Percentiles rank a stretch among this genome's conserved stretches.
Conservation (phyloP, 305 asterid genomes). For the Fraxinus ornus region DNA sequence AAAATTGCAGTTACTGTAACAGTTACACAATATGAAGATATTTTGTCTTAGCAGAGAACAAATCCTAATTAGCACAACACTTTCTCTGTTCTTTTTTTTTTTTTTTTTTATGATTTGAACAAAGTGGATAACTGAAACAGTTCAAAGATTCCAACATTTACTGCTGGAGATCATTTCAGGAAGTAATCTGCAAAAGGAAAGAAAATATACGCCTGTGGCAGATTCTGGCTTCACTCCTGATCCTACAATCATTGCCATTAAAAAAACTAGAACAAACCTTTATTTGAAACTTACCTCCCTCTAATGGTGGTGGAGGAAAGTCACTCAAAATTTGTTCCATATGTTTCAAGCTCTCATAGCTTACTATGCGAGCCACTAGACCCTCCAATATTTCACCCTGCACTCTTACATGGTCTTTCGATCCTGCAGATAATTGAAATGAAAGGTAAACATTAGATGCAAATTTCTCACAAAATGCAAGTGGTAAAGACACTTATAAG, state of each 20-base stretch:
- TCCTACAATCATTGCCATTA: background rate
- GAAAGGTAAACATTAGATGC: conserved; percentile 18
- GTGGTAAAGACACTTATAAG: conserved; percentile 7
- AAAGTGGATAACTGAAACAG: background rate
- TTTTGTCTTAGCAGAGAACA: background rate
- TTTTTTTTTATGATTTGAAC: background rate
- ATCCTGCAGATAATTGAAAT: conserved; percentile 53
- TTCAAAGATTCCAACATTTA: background rate
- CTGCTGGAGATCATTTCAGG: conserved; percentile 13
- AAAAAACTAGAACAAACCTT: background rate
- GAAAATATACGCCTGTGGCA: background rate
- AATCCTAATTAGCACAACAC: conserved; percentile 14
- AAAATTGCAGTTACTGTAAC: background rate
- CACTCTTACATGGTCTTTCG: conserved; percentile 78
- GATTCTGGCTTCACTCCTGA: background rate
- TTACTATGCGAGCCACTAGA: conserved; percentile 92
- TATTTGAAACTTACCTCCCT: conserved; percentile 55
- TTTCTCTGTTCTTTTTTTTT: background rate
- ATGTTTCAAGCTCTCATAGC: conserved; percentile 71
- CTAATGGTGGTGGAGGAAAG: conserved; percentile 62
- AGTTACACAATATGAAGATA: conserved; percentile 4
- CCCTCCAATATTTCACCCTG: conserved; percentile 99
- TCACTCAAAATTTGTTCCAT: conserved; percentile 77
- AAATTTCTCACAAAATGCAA: background rate
- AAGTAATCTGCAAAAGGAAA: background rate